Base-by-base conservation (phyloP, 768 basidiomycete genomes). In the Hortiboletus flavorubellus region DNA sequence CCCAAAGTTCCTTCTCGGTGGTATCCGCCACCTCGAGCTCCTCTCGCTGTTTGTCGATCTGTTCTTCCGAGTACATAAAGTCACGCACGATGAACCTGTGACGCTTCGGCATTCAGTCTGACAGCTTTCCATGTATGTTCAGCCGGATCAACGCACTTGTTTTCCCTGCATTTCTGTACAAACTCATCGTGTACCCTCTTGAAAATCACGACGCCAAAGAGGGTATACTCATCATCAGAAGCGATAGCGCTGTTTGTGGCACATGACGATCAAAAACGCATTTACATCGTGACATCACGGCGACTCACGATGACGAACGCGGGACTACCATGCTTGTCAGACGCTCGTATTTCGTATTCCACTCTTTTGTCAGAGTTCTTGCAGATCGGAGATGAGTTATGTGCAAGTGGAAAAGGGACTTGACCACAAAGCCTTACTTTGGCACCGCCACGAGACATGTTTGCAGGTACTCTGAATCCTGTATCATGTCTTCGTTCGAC, bases 1-100 rank as follows among this genome's bases (percentile, higher is more conserved):
- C 95, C 97, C 97, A 98, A 46, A 97, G 85, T 66, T 99, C 96
- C 73, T 91, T 93, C 79, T 98, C 97, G 30, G 93, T 91, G 8
- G 81, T 78, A 59, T 87, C 86, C 3, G 93, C 85, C n/a, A 77
- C 77, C 33, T 85, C 82, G 12, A 97, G 74, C 48, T 96, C 96
- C 68, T 90, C 81, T 61, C 79, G 80, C 67, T 96, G 91, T 71
- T 87, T 92, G 56, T 78, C 78, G 30, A 94, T 75, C 55, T 87
- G 86, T 41, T 86, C 86, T 67, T 92, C 89, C 23, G 94, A 91
- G 68, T 81, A 98, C 14, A 81, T 82, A 68, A 98, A 99, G 61
- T 99, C 97, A n/a, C 97, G 85, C 10, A 93, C 83, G 54, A 94
- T 86, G 75, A 93, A 98, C 68, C 95, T 97, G 52, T 47, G 51